These are phyloP conservation scores for Nemophila menziesii DNA, from an alignment of 257 asterid species.

Conservation along the genomic window DNA sequence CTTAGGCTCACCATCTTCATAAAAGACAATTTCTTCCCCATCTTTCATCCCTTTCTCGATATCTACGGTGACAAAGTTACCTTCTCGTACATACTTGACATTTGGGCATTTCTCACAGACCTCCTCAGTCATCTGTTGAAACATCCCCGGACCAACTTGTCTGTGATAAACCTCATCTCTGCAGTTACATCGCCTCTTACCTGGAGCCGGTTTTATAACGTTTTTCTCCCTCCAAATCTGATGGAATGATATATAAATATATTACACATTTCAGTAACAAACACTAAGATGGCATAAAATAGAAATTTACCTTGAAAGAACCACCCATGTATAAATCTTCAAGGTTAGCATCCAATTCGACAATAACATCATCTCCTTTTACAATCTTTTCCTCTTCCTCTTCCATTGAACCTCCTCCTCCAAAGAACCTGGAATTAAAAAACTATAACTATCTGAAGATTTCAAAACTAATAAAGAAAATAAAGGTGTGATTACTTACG, in stretches of 20 bases:
- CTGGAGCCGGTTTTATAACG: slow-evolving; percentile 81
- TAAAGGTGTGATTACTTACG: slow-evolving; percentile 32
- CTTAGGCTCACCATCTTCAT: slow-evolving; percentile 91
- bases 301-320: slow-evolving; percentile 58
- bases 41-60: slow-evolving; percentile 98
- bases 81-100: slow-evolving; percentile 91
- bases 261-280: slow-evolving; percentile 4
- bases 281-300: not conserved
- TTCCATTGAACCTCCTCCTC: slow-evolving; percentile 84
- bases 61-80: slow-evolving; percentile 84
- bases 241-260: slow-evolving; percentile 7
- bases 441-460: not conserved
- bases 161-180: slow-evolving; percentile 94
- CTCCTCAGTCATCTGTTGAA: slow-evolving; percentile 99
- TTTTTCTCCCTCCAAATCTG: slow-evolving; percentile 99
- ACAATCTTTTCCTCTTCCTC: slow-evolving; percentile 91
- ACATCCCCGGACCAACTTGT: slow-evolving; percentile 99
- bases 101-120: slow-evolving; percentile 95
- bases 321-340: slow-evolving; percentile 98
- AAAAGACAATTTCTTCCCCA: slow-evolving; percentile 89
- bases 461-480: not conserved
- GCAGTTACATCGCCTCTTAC: slow-evolving; percentile 96
- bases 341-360: slow-evolving; percentile 84
- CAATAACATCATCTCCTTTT: slow-evolving; percentile 88
- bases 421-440: slow-evolving; percentile 46